phyloP scores from a whole-genome alignment of 108 stramenopile genomes.

The Cyclotella baltica region DNA sequence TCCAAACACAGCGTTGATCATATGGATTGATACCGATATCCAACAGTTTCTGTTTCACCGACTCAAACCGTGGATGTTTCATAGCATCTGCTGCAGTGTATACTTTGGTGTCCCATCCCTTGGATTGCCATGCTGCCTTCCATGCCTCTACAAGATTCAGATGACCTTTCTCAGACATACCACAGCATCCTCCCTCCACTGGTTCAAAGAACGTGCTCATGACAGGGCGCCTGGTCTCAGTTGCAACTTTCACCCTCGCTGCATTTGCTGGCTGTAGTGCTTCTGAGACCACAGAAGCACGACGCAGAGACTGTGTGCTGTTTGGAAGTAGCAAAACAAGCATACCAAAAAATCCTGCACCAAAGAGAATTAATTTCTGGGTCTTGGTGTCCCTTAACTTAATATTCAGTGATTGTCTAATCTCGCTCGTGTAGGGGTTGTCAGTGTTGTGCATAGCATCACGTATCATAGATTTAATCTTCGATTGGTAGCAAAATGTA shows the following conservation, averaged over 20 bases:
- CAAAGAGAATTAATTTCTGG: too few relatives aligned
- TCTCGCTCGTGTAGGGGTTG: too few relatives aligned
- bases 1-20: conserved; percentile 8
- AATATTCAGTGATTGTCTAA: too few relatives aligned
- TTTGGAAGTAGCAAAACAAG: too few relatives aligned
- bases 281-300: not conserved
- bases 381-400: too few relatives aligned
- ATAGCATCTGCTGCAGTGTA: conserved; percentile 5
- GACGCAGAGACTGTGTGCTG: not conserved
- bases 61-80: conserved; percentile 6
- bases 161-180: conserved; percentile 16
- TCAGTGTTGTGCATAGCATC: too few relatives aligned
- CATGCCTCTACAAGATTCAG: conserved; percentile 2
- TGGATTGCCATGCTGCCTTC: conserved; percentile 4
- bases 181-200: too few relatives aligned
- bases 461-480: too few relatives aligned
- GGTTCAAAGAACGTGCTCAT: conserved; percentile 21
- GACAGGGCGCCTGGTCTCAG: conserved; percentile 2
- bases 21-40: conserved; percentile 5
- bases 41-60: conserved; percentile 4
- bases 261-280: not conserved
- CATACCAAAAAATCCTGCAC: too few relatives aligned
- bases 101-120: conserved; percentile 13
- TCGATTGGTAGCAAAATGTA: too few relatives aligned
- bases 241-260: not conserved